phyloP scores from a whole-genome alignment of 306 rosid genomes.

The Prunus campanulata region DNA sequence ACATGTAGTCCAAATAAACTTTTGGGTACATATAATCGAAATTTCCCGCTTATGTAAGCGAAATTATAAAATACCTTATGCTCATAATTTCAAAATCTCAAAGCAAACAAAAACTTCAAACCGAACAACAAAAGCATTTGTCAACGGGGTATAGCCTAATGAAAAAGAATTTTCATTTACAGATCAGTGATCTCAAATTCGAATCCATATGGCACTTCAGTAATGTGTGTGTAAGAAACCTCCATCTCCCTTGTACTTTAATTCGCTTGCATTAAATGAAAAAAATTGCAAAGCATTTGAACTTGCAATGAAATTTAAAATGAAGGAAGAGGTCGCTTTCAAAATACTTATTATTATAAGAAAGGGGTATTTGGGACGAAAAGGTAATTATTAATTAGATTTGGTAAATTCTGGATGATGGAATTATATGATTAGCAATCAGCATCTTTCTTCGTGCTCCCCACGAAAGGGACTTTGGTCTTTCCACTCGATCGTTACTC shows the following conservation, averaged over 20 bases:
- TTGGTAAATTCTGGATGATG: background rate
- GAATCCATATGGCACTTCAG: rapidly evolving
- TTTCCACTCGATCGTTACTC: background rate
- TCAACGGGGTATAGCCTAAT: rapidly evolving
- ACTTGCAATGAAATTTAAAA: background rate
- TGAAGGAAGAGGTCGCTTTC: background rate
- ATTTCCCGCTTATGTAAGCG: too few species aligned
- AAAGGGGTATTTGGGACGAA: background rate
- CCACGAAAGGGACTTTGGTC: constrained; percentile 20
- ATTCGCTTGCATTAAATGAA: too few species aligned
- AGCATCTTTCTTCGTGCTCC: constrained; percentile 20
- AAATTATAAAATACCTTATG: background rate
- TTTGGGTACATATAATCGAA: too few species aligned
- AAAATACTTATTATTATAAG: background rate
- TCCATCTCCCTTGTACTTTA: rapidly evolving
- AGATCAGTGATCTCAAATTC: rapidly evolving
- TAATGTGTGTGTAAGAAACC: too few species aligned
- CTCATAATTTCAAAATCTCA: background rate
- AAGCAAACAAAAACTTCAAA: too few species aligned
- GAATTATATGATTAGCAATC: background rate
- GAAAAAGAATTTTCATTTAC: rapidly evolving
- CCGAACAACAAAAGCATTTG: too few species aligned
- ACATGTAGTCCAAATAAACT: too few species aligned
- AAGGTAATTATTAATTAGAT: background rate
- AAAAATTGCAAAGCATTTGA: background rate